phyloP scores from a whole-genome alignment of 306 rosid species.

The Castanea crenata region DNA sequence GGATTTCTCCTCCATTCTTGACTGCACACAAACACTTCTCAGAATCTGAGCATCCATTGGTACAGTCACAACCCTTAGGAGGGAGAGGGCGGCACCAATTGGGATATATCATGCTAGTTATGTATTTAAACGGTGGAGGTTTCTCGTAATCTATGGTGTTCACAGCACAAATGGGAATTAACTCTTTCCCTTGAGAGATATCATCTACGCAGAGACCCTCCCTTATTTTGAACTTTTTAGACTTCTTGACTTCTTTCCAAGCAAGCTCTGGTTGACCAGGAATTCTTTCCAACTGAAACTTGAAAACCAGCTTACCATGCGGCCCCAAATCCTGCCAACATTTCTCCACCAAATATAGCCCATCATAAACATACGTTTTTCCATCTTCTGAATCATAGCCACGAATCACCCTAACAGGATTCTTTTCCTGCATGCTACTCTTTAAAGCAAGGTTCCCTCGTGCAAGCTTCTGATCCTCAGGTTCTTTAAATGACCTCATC shows the following conservation, averaged over 20 bases:
- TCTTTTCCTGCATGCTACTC: conserved; percentile 62
- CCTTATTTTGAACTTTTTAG: conserved; percentile 63
- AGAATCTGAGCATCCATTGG: conserved; percentile 69
- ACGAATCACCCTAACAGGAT: conserved; percentile 86
- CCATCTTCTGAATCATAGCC: conserved; percentile 69
- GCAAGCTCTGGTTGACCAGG: conserved; percentile 87
- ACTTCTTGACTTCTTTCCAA: conserved; percentile 71
- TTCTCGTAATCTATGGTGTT: conserved; percentile 74
- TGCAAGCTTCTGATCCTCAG: conserved; percentile 94
- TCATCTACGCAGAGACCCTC: conserved; percentile 68
- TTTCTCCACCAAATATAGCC: conserved; percentile 64
- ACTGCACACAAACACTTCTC: conserved; percentile 69
- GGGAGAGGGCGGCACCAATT: conserved; percentile 50
- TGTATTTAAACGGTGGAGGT: conserved; percentile 72
- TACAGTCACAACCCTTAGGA: conserved; percentile 68
- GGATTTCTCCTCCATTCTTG: conserved; percentile 80
- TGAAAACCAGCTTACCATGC: conserved; percentile 75
- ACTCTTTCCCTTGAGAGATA: conserved; percentile 79
- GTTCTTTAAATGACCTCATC: conserved; percentile 52
- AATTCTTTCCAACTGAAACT: conserved; percentile 65
- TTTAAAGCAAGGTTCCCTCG: conserved; percentile 92
- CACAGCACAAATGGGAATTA: conserved; percentile 73
- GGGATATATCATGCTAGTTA: conserved; percentile 73
- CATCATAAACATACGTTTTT: conserved; percentile 76
- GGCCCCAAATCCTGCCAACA: conserved; percentile 81